A percentile compares a stretch with the other conserved stretches of the same genome.
Evolutionary conservation across 139 green algal genomes (phyloP).

Genomic region (Ettlia oleoabundans): DNA sequence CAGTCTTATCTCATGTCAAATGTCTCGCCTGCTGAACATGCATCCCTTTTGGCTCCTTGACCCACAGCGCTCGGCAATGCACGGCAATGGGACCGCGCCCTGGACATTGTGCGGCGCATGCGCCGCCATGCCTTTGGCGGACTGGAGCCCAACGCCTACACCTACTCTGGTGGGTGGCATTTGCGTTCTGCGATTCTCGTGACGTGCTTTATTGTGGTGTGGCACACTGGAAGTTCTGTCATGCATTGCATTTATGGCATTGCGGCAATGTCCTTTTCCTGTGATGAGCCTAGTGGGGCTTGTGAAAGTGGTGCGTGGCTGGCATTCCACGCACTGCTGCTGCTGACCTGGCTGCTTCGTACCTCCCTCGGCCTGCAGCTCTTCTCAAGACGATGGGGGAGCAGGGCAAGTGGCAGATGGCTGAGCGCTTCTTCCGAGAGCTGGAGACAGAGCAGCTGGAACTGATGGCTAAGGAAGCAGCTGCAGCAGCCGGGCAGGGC

Average conservation of each 20-base stretch:
- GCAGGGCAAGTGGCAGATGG: slow-evolving; percentile 80
- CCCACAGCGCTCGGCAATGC: slow-evolving; percentile 76
- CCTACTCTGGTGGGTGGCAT: too few species aligned
- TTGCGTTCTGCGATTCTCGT: too few species aligned
- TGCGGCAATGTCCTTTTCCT: too few species aligned
- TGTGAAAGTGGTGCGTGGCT: too few species aligned
- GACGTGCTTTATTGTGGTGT: too few species aligned
- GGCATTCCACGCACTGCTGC: too few species aligned
- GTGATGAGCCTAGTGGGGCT: too few species aligned
- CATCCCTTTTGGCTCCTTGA: not conserved
- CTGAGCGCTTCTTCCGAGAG: slow-evolving; percentile 78
- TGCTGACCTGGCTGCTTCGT: too few species aligned
- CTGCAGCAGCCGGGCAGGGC: not conserved
- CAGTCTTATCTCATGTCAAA: too few species aligned
- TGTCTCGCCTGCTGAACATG: not conserved
- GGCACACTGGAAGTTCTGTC: too few species aligned
- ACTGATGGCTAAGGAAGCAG: slow-evolving; percentile 28
- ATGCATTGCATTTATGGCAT: too few species aligned
- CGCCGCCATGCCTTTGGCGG: slow-evolving; percentile 52
- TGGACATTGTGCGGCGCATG: slow-evolving; percentile 74
- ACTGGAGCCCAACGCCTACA: slow-evolving; percentile 88
- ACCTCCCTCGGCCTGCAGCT: too few species aligned
- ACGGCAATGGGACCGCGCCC: slow-evolving; percentile 71
- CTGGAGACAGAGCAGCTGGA: slow-evolving; percentile 73
- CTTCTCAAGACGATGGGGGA: slow-evolving; percentile 81